A percentile compares a stretch with the other conserved stretches of the same genome.
These are phyloP conservation scores for Ensete ventricosum DNA, from an alignment of 176 grass and related monocot species.

Conservation along the genomic window DNA sequence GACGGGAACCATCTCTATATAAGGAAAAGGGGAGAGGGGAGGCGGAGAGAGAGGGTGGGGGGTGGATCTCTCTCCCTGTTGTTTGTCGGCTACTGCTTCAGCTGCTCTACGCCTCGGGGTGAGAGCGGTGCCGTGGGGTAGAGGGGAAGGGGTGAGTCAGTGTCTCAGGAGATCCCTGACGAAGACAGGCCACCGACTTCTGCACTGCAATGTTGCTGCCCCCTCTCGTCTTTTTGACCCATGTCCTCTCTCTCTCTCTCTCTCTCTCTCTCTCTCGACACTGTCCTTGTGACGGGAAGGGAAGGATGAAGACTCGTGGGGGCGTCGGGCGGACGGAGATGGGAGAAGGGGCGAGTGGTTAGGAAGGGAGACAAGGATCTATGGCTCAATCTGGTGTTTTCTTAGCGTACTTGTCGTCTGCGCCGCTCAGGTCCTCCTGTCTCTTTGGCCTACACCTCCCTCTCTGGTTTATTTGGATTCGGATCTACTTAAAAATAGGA, in stretches of 20 bases:
- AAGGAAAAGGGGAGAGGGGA: background rate
- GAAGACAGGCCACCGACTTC: background rate
- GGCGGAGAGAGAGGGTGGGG: background rate
- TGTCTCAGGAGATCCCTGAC: background rate
- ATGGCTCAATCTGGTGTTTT: too few relatives aligned
- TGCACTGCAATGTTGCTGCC: background rate
- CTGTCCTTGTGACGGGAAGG: too few relatives aligned
- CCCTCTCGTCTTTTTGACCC: background rate
- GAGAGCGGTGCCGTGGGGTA: background rate
- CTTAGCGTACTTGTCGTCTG: too few relatives aligned
- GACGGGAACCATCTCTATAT: background rate
- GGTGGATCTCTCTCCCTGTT: background rate
- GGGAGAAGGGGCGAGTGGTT: too few relatives aligned
- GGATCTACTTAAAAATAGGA: too few relatives aligned
- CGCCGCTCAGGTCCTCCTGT: too few relatives aligned
- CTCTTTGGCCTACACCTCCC: too few relatives aligned
- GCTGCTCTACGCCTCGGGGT: background rate
- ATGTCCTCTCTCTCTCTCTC: background rate
- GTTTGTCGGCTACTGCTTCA: constrained; percentile 4
- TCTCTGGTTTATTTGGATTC: too few relatives aligned
- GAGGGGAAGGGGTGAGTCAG: background rate
- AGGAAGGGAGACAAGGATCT: too few relatives aligned
- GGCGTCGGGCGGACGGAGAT: too few relatives aligned
- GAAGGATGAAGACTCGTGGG: too few relatives aligned
- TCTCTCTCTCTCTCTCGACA: background rate